These are phyloP conservation scores for Cryptococcus hybrid DNA, from an alignment of 1,284 basidiomycete genomes.

Conservation along the genomic window DNA sequence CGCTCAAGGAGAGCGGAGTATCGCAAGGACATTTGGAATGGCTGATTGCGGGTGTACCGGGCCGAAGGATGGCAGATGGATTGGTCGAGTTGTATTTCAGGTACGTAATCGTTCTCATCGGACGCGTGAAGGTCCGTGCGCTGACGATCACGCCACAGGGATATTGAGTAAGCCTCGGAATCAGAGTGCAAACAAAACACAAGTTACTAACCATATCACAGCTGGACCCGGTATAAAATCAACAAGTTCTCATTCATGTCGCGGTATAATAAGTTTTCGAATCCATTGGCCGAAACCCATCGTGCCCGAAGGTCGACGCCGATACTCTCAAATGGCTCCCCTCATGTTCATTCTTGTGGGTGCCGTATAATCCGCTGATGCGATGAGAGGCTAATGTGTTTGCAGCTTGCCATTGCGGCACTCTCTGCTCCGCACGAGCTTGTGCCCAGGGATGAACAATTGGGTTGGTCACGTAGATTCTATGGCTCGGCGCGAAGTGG, in stretches of 20 bases:
- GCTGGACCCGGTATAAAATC: slow-evolving; percentile 53
- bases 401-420: slow-evolving; percentile 50
- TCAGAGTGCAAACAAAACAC: background rate
- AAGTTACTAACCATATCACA: slow-evolving; percentile 12
- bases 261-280: slow-evolving; percentile 48
- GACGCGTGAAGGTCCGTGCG: background rate
- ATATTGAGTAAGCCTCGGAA: slow-evolving; percentile 35
- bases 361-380: background rate
- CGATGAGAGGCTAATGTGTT: background rate
- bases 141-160: slow-evolving; percentile 10
- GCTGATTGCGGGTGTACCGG: slow-evolving; percentile 49
- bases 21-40: slow-evolving; percentile 47
- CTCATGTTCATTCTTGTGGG: slow-evolving; percentile 51
- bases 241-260: slow-evolving; percentile 48
- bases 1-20: slow-evolving; percentile 50
- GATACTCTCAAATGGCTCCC: slow-evolving; percentile 51
- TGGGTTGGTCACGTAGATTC: slow-evolving; percentile 48
- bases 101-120: slow-evolving; percentile 18
- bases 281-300: slow-evolving; percentile 43
- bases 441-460: slow-evolving; percentile 44
- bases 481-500: slow-evolving; percentile 50
- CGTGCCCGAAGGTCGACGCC: slow-evolving; percentile 46
- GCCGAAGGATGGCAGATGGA: slow-evolving; percentile 47
- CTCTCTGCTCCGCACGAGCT: slow-evolving; percentile 48
- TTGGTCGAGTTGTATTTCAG: slow-evolving; percentile 49